A percentile compares a stretch with the other conserved stretches of the same genome.
These are phyloP conservation scores for Rachicladosporium sp. DNA, from an alignment of 2,329 filamentous ascomycete genomes.

Conservation along the genomic window DNA sequence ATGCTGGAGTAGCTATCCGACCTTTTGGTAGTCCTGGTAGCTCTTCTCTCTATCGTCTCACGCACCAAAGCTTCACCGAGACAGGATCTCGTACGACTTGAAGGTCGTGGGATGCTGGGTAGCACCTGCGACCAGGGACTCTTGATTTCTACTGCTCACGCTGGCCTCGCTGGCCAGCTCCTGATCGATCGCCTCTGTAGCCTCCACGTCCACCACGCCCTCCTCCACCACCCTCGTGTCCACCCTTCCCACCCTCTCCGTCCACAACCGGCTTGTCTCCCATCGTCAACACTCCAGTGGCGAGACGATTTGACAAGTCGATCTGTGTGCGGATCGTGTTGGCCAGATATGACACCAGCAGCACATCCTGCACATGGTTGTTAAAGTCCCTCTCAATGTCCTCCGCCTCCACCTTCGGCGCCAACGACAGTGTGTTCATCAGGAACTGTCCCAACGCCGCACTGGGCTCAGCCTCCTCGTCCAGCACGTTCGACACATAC, in stretches of 20 bases:
- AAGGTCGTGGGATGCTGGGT: too few relatives aligned
- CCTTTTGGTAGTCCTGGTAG: too few relatives aligned
- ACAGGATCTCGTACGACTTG: too few relatives aligned
- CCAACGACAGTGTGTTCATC: constrained; percentile 82
- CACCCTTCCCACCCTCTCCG: constrained; percentile 14
- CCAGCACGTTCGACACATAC: constrained; percentile 86
- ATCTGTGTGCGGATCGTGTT: constrained; percentile 99
- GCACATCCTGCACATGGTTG: constrained; percentile 97
- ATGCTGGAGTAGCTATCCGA: too few relatives aligned
- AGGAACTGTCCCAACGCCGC: constrained; percentile 90
- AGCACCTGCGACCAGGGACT: too few relatives aligned
- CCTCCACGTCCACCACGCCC: constrained; percentile 9
- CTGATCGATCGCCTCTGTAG: constrained; percentile 10
- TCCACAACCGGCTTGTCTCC: constrained; percentile 13
- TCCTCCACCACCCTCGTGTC: constrained; percentile 9
- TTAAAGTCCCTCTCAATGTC: constrained; percentile 98
- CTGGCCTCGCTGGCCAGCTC: constrained; percentile 20
- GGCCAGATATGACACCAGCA: constrained; percentile 94
- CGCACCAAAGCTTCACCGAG: too few relatives aligned
- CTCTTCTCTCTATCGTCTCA: too few relatives aligned
- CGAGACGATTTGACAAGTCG: constrained; percentile 88
- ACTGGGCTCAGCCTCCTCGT: constrained; percentile 82
- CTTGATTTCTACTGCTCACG: constrained; percentile 17
- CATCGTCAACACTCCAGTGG: constrained; percentile 46
- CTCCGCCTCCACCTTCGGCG: constrained; percentile 82